These are phyloP conservation scores for Polychaeton citri DNA, from an alignment of 2,329 filamentous ascomycete species.

Conservation along the genomic window DNA sequence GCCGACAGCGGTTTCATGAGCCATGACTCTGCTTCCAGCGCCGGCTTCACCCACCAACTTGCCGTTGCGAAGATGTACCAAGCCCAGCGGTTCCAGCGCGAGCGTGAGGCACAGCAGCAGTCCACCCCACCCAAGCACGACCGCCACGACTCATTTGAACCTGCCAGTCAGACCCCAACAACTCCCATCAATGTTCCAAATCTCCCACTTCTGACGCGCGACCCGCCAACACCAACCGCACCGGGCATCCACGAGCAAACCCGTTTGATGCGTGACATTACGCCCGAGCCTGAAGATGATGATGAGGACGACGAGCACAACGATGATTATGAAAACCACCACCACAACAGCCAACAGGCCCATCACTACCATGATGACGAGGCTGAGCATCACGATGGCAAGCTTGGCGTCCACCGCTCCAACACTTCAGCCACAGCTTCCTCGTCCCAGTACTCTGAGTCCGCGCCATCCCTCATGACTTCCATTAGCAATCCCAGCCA, in stretches of 20 bases:
- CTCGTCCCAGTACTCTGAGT: constrained; percentile 22
- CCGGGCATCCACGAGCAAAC: constrained; percentile 2
- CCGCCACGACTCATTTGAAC: constrained; percentile 13
- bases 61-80: not conserved
- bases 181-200: constrained; percentile 1
- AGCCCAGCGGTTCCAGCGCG: not conserved
- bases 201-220: not conserved
- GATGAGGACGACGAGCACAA: constrained; percentile 6
- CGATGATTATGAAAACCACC: constrained; percentile 3
- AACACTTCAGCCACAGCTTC: constrained; percentile 16
- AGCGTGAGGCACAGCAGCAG: not conserved
- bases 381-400: constrained; percentile 3
- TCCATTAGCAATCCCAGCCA: constrained; percentile 2
- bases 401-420: constrained; percentile 15
- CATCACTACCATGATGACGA: constrained; percentile 1
- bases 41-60: not conserved
- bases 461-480: constrained; percentile 12
- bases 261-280: constrained; percentile 20
- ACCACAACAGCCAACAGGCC: not conserved
- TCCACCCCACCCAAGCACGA: constrained; percentile 6
- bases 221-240: constrained; percentile 2
- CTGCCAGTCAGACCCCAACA: constrained; percentile 1
- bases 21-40: not conserved
- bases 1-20: not conserved
- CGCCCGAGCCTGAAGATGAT: constrained; percentile 4